Conservation (phyloP, 306 rosid species). For the Carpinus viminea region DNA sequence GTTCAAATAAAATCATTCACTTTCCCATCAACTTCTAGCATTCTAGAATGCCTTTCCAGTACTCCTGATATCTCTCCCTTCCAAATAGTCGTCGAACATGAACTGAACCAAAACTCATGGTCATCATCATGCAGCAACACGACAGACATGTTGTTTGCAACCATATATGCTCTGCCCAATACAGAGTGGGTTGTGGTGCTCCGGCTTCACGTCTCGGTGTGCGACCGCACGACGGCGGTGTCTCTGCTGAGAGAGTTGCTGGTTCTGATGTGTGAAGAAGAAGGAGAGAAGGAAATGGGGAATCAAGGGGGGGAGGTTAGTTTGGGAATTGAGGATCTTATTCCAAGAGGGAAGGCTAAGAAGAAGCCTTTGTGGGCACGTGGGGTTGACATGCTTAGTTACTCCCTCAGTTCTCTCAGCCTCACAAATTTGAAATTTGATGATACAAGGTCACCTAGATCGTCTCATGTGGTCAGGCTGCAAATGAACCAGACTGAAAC, state of each 20-base stretch:
- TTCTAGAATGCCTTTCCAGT: not conserved
- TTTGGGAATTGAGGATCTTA: slow-evolving; percentile 51
- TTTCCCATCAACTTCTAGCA: not conserved
- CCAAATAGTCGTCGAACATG: slow-evolving; percentile 50
- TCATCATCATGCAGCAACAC: not conserved
- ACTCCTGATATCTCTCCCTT: slow-evolving; percentile 34
- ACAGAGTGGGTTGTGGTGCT: slow-evolving; percentile 35
- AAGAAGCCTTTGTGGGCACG: slow-evolving; percentile 51
- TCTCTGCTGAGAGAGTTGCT: slow-evolving; percentile 49
- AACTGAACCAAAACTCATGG: slow-evolving; percentile 49
- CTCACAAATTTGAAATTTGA: slow-evolving; percentile 48
- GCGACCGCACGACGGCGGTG: slow-evolving; percentile 60
- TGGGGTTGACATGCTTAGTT: slow-evolving; percentile 52
- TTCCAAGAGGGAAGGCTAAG: slow-evolving; percentile 35
- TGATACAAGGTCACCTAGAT: slow-evolving; percentile 34
- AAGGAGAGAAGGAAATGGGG: too few species aligned
- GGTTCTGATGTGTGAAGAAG: slow-evolving; percentile 14
- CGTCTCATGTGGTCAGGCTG: slow-evolving; percentile 53
- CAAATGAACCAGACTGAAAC: slow-evolving; percentile 42
- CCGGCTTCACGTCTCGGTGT: slow-evolving; percentile 51
- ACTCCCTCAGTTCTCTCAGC: slow-evolving; percentile 50
- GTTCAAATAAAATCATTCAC: slow-evolving; percentile 27
- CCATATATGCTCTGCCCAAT: slow-evolving; percentile 31
- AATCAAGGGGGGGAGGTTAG: not conserved
- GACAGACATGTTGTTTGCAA: slow-evolving; percentile 36